phyloP scores from a whole-genome alignment of 1,284 basidiomycete species.

The Ustilago shanxiensis region DNA sequence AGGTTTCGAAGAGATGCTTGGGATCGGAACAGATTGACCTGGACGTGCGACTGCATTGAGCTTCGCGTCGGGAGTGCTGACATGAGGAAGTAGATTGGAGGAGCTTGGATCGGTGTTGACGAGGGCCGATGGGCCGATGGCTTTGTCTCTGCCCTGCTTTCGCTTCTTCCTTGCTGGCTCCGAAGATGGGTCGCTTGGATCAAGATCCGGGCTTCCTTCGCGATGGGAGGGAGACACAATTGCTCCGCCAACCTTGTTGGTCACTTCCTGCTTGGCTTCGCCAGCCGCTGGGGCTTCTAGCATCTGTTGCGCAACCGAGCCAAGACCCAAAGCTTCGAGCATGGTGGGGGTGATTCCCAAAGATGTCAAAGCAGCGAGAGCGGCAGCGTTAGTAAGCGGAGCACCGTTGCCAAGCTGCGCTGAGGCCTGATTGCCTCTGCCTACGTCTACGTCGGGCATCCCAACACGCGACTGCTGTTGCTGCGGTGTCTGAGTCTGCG shows the following conservation, averaged over 20 bases:
- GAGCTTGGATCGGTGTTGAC: conserved; percentile 8
- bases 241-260: conserved; percentile 6
- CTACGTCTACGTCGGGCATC: conserved; percentile 18
- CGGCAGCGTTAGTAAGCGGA: conserved; percentile 39
- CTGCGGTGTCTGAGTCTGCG: conserved; percentile 12
- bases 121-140: conserved; percentile 3
- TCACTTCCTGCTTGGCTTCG: conserved; percentile 8
- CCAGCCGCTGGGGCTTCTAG: conserved; percentile 29
- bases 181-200: conserved; percentile 12
- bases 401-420: conserved; percentile 25
- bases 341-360: conserved; percentile 42
- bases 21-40: conserved; percentile 7
- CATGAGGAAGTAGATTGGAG: conserved; percentile 13
- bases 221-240: conserved; percentile 14
- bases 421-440: conserved; percentile 10
- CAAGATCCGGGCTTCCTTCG: conserved; percentile 25
- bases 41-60: neutral
- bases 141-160: conserved; percentile 38
- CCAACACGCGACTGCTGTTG: conserved; percentile 21
- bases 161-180: conserved; percentile 48
- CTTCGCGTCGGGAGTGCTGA: conserved; percentile 4
- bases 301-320: conserved; percentile 45
- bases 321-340: conserved; percentile 48
- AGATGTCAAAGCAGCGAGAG: conserved; percentile 38
- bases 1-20: conserved; percentile 11